A percentile compares a stretch with the other conserved stretches of the same genome.
Evolutionary conservation across 441 rosid genomes (phyloP).

Genomic region (Eutrema salsugineum): DNA sequence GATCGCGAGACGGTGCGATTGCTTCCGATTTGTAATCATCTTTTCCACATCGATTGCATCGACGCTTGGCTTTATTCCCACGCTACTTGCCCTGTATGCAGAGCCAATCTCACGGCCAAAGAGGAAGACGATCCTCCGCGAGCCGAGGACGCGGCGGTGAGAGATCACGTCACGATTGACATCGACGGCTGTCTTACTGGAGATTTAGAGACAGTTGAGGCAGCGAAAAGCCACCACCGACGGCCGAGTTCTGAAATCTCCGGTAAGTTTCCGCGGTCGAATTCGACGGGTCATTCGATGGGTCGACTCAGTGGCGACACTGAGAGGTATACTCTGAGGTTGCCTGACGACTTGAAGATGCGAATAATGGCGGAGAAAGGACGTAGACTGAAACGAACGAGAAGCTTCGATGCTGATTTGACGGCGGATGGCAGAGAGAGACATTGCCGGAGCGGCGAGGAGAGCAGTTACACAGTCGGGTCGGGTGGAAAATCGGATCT

Average conservation of each 20-base stretch:
- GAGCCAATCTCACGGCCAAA: constrained; percentile 38
- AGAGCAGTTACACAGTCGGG: constrained; percentile 8
- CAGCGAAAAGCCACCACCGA: not conserved
- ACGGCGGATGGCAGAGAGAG: constrained; percentile 5
- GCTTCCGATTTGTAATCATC: constrained; percentile 47
- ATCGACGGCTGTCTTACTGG: not conserved
- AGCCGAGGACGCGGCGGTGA: not conserved
- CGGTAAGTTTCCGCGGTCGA: constrained; percentile 58
- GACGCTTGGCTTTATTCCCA: constrained; percentile 46
- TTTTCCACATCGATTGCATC: constrained; percentile 50
- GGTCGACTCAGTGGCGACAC: constrained; percentile 31
- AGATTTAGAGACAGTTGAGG: constrained; percentile 5
- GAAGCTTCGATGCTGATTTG: constrained; percentile 29
- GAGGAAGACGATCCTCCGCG: not conserved
- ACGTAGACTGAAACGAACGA: constrained; percentile 34
- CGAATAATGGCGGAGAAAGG: constrained; percentile 33
- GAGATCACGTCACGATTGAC: constrained; percentile 28
- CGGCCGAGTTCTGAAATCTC: not conserved
- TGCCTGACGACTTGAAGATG: constrained; percentile 63
- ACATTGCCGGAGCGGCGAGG: constrained; percentile 15
- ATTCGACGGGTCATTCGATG: constrained; percentile 68
- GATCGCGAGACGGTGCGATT: constrained; percentile 42
- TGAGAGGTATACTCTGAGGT: constrained; percentile 66
- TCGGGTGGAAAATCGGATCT: constrained; percentile 9
- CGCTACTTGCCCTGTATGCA: constrained; percentile 55